Evolutionary conservation across 768 basidiomycete genomes (phyloP), one percentile per base, ranked within the genome.

Genomic region (Lactifluus rugatus): DNA sequence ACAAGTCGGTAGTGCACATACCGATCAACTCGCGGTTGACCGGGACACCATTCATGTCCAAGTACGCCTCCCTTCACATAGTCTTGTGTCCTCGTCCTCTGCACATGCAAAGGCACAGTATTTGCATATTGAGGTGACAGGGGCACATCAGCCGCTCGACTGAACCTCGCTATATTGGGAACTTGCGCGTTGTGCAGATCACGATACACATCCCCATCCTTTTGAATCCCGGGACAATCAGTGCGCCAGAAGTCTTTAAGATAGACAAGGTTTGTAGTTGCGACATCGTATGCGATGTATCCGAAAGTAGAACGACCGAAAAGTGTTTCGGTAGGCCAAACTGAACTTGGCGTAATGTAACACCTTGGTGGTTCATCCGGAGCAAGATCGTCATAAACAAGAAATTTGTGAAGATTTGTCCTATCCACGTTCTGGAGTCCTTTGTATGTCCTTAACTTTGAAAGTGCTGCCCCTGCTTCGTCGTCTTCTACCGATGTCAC

Each of bases 1-100:
- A 54, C 52, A 0, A 54, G 44, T 45, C 52, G 44, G 44, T 54
- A 54, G 16, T 54, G 52, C 14, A 36, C 52, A 23, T 23, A 46
- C 1, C 11, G 42, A 10, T 46, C 16, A 14, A 54, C 52, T 5
- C 7, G 14, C 11, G 44, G 42, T 36, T 17, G 31, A 44, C 31
- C 32, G 9, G 44, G 52, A 36, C 52, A 46, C 44, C 52, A 54
- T 31, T 53, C 52, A 34, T 34, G 42, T 31, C 42, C 42, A 32
- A 17, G 14, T 39, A 17, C 17, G 5, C 34, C 36, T 1, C 50
- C 36, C 14, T 51, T 37, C 36, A 28, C 13, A 21, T 50, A 50
- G 34, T 50, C 49, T 9, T 37, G 34, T 23, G 49, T 37, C 49
- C 17, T 50, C 17, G 51, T 52, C 52, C 52, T 44, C n/a, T 53